Evolutionary conservation across 805 yeast genomes (phyloP).

Genomic region (Peterozyma toletana): DNA sequence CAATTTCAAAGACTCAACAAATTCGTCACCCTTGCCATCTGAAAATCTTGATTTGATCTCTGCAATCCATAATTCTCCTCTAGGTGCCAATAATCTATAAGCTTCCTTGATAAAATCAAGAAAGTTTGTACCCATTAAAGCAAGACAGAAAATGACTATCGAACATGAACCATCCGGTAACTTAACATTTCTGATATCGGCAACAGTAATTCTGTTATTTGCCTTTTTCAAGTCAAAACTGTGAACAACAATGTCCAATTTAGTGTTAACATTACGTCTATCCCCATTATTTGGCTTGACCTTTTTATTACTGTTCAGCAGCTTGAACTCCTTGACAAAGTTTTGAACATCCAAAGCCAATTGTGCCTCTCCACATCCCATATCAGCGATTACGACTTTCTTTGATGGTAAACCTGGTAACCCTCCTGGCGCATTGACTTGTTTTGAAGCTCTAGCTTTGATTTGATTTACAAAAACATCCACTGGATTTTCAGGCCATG

Average conservation of each 20-base stretch:
- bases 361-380: constrained; percentile 99
- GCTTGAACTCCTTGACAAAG: constrained; percentile 29
- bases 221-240: constrained; percentile 87
- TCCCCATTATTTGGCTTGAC: constrained; percentile 19
- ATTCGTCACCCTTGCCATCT: constrained; percentile 72
- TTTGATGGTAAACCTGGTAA: constrained; percentile 63
- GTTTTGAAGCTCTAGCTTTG: constrained; percentile 47
- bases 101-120: constrained; percentile 90
- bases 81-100: constrained; percentile 73
- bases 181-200: constrained; percentile 91
- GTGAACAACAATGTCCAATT: constrained; percentile 57
- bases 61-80: constrained; percentile 96
- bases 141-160: constrained; percentile 87
- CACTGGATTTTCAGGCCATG: constrained; percentile 99
- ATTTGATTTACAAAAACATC: constrained; percentile 76
- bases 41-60: constrained; percentile 90
- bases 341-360: constrained; percentile 60
- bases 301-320: constrained; percentile 24
- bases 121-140: constrained; percentile 96
- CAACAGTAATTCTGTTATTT: constrained; percentile 92
- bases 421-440: constrained; percentile 95
- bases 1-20: constrained; percentile 68
- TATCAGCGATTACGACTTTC: constrained; percentile 82
- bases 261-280: constrained; percentile 14
- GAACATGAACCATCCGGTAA: constrained; percentile 71